Evolutionary conservation across 805 yeast species (phyloP).

Genomic region (Spathaspora arborariae): DNA sequence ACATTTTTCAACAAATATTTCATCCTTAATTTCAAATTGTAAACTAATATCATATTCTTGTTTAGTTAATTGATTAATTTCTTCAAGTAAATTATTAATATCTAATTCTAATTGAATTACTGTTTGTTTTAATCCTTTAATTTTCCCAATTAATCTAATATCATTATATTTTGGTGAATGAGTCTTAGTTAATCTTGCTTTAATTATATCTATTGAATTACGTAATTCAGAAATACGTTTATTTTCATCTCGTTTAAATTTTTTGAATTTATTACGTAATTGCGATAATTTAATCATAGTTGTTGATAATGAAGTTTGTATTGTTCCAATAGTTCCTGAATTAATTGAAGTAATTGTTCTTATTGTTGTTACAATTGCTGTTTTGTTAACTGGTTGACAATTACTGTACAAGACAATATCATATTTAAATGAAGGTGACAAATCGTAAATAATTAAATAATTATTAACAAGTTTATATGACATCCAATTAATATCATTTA

Average conservation of each 20-base stretch:
- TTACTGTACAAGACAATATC: conserved; percentile 21
- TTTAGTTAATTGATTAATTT: conserved; percentile 13
- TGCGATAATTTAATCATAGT: conserved; percentile 24
- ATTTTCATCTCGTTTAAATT: conserved; percentile 36
- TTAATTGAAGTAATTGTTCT: neutral
- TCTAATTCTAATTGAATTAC: conserved; percentile 37
- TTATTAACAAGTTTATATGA: conserved; percentile 17
- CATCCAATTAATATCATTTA: conserved; percentile 34
- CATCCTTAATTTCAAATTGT: conserved; percentile 17
- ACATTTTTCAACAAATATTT: conserved; percentile 17
- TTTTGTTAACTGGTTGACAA: conserved; percentile 15
- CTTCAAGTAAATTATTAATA: conserved; percentile 19
- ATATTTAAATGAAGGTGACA: conserved; percentile 35
- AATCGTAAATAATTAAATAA: conserved; percentile 28
- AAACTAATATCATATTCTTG: conserved; percentile 11
- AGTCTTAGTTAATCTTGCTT: conserved; percentile 27
- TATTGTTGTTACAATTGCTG: conserved; percentile 7
- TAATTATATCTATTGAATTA: conserved; percentile 30
- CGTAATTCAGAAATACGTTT: conserved; percentile 28
- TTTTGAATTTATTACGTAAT: conserved; percentile 22
- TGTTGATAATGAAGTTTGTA: conserved; percentile 30
- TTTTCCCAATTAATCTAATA: conserved; percentile 29
- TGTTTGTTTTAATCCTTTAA: conserved; percentile 38
- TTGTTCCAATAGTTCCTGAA: conserved; percentile 13
- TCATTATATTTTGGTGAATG: conserved; percentile 21